Evolutionary conservation across 2,329 filamentous ascomycete genomes (phyloP).

Genomic region (Tympanopsis confertula): DNA sequence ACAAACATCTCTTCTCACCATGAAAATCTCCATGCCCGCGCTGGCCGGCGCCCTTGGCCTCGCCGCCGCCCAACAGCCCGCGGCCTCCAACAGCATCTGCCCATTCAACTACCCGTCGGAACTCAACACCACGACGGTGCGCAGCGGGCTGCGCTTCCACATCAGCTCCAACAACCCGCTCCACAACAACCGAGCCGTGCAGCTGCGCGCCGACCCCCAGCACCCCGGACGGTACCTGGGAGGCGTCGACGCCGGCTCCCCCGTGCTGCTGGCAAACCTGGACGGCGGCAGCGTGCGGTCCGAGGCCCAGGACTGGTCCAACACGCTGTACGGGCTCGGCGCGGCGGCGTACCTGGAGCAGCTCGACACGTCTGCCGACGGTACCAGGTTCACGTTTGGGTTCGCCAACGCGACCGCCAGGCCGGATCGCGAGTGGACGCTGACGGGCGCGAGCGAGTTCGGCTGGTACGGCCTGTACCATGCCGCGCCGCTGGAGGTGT

Average conservation of each 20-base stretch:
- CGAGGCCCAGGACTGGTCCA: constrained; percentile 5
- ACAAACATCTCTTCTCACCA: too few species aligned
- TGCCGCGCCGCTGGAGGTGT: constrained; percentile 2
- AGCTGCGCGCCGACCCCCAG: constrained; percentile 7
- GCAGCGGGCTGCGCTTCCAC: constrained; percentile 7
- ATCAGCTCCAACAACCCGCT: constrained; percentile 6
- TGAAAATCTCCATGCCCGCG: too few species aligned
- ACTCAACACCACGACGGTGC: constrained; percentile 8
- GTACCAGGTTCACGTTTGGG: constrained; percentile 6
- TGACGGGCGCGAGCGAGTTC: constrained; percentile 4
- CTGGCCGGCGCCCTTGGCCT: not conserved
- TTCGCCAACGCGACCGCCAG: constrained; percentile 8
- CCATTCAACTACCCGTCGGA: constrained; percentile 9
- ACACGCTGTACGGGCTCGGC: constrained; percentile 9
- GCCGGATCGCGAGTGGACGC: constrained; percentile 7
- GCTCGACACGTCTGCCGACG: constrained; percentile 8
- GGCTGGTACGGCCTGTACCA: constrained; percentile 8
- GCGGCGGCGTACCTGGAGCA: constrained; percentile 9
- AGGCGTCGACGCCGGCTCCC: constrained; percentile 9
- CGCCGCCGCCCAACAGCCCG: not conserved
- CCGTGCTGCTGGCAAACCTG: constrained; percentile 8
- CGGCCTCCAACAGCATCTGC: constrained; percentile 5
- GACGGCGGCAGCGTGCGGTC: constrained; percentile 4
- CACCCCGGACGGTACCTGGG: constrained; percentile 4
- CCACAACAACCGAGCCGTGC: constrained; percentile 9